Conservation (phyloP, 495 filamentous ascomycete species). For the Acidomyces sp. region DNA sequence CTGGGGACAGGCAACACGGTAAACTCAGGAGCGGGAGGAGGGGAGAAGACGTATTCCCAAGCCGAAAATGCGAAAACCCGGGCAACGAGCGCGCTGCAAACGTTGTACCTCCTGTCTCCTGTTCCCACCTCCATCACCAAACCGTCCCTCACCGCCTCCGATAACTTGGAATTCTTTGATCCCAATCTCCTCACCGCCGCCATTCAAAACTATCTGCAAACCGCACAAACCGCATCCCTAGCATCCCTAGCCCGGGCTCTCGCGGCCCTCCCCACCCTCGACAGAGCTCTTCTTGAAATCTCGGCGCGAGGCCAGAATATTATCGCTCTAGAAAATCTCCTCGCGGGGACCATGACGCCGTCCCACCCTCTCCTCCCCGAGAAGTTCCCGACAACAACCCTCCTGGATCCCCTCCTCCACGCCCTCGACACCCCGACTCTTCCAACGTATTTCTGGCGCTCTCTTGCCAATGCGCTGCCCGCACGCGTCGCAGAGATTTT, state of each 20-base stretch:
- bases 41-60: conserved; percentile 52
- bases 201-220: conserved; percentile 67
- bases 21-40: conserved; percentile 10
- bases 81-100: conserved; percentile 58
- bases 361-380: conserved; percentile 47
- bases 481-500: conserved; percentile 72
- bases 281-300: conserved; percentile 69
- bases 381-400: conserved; percentile 33
- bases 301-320: conserved; percentile 80
- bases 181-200: conserved; percentile 63
- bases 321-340: conserved; percentile 67
- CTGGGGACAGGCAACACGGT: conserved; percentile 29
- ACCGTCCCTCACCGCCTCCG: conserved; percentile 20
- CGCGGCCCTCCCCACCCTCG: conserved; percentile 66
- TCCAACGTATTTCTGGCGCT: conserved; percentile 83
- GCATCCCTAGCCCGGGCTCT: conserved; percentile 58
- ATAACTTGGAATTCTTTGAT: conserved; percentile 42
- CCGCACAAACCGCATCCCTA: conserved; percentile 59
- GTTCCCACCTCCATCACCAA: too few relatives aligned
- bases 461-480: conserved; percentile 64
- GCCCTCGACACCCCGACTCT: conserved; percentile 77
- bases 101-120: conserved; percentile 72
- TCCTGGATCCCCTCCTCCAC: conserved; percentile 60
- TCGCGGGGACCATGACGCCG: conserved; percentile 53
- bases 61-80: conserved; percentile 63